Conservation (phyloP, 176 grass and related monocot species). For the Phoenix dactylifera region DNA sequence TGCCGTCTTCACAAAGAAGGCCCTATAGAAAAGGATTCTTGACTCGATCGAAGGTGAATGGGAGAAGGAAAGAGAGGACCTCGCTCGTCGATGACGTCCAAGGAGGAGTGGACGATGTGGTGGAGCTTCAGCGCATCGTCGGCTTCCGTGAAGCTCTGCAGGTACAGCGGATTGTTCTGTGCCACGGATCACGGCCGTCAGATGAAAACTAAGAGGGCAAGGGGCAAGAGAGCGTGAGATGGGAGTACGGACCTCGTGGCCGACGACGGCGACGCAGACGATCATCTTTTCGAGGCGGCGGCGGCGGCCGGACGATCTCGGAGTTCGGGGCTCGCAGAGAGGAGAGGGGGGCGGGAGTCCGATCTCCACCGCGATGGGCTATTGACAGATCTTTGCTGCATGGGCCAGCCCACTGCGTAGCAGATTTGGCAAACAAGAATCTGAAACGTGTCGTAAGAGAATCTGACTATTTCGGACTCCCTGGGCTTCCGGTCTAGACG, state of each 20-base stretch:
- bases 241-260: constrained; percentile 60
- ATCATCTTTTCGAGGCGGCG: constrained; percentile 41
- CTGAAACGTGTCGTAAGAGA: too few relatives aligned
- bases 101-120: constrained; percentile 16
- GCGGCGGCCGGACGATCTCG: background rate
- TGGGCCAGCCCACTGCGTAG: too few relatives aligned
- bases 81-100: constrained; percentile 83
- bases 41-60: background rate
- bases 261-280: constrained; percentile 89
- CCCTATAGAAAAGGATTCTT: too few relatives aligned
- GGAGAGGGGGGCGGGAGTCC: too few relatives aligned
- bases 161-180: constrained; percentile 11
- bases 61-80: constrained; percentile 12
- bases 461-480: too few relatives aligned
- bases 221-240: too few relatives aligned
- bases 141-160: constrained; percentile 9
- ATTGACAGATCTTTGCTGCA: too few relatives aligned
- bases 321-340: too few relatives aligned
- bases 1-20: too few relatives aligned
- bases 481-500: too few relatives aligned
- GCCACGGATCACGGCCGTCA: background rate
- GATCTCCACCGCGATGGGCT: too few relatives aligned
- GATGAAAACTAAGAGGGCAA: background rate
- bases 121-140: constrained; percentile 8
- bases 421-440: too few relatives aligned